Evolutionary conservation across 352 stramenopile genomes (phyloP).

Genomic region (Thalassiosira pacifica): DNA sequence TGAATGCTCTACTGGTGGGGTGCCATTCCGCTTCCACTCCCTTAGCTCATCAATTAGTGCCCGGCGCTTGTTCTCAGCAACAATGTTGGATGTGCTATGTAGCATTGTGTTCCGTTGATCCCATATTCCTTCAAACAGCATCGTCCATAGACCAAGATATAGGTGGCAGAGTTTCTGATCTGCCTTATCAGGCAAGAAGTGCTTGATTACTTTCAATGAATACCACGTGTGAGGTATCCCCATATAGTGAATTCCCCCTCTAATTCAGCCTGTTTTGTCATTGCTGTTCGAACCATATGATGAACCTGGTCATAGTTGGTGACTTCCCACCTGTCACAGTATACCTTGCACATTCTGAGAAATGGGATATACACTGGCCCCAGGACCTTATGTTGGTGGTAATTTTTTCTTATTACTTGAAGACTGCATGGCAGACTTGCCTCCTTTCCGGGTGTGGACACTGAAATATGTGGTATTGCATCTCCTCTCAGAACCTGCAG

Average conservation of each 20-base stretch:
- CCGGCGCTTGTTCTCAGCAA: too few species aligned
- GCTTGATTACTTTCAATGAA: background rate
- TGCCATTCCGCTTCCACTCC: too few species aligned
- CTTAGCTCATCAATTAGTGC: too few species aligned
- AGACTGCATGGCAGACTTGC: background rate
- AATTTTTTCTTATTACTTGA: background rate
- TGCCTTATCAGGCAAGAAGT: background rate
- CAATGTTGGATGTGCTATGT: background rate
- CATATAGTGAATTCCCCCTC: background rate
- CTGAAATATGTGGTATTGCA: background rate
- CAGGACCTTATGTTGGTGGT: background rate
- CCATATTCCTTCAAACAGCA: background rate
- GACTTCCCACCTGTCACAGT: background rate
- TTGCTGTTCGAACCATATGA: background rate
- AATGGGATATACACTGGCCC: background rate
- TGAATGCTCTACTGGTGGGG: too few species aligned
- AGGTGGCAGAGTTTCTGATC: background rate
- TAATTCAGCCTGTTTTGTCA: background rate
- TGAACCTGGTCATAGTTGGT: background rate
- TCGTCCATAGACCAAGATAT: background rate
- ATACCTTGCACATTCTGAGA: background rate
- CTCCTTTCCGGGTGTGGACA: background rate
- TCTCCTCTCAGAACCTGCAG: background rate
- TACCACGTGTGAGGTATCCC: background rate
- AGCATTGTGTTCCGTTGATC: background rate